These are phyloP conservation scores for Bacidia rubella DNA, from an alignment of 495 filamentous ascomycete species.

Conservation along the genomic window DNA sequence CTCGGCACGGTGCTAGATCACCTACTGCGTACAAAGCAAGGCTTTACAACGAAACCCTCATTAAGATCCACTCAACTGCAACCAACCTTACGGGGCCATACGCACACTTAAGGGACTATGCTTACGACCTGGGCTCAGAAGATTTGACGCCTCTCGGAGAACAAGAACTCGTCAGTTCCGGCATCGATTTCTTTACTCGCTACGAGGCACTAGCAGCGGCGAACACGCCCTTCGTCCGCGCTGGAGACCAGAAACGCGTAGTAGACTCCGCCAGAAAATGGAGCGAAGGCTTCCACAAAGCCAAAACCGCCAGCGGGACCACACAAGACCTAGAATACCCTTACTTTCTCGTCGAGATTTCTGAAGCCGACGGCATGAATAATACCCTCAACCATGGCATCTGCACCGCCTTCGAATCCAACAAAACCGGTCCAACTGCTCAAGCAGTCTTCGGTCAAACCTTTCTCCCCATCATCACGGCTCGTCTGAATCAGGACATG, in stretches of 20 bases:
- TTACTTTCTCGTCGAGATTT: constrained; percentile 47
- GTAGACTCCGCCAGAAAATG: constrained; percentile 60
- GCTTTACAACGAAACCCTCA: constrained; percentile 41
- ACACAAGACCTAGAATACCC: constrained; percentile 31
- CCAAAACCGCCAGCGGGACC: constrained; percentile 32
- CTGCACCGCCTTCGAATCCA: constrained; percentile 48
- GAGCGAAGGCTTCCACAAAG: constrained; percentile 53
- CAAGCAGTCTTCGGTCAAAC: constrained; percentile 38
- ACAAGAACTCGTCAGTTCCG: constrained; percentile 61
- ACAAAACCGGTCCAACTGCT: constrained; percentile 32
- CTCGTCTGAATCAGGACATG: constrained; percentile 48
- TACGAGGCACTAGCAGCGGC: constrained; percentile 45
- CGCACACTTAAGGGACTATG: constrained; percentile 52
- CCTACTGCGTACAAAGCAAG: constrained; percentile 52
- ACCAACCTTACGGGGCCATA: constrained; percentile 42
- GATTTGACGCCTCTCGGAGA: constrained; percentile 61
- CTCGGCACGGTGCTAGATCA: constrained; percentile 71
- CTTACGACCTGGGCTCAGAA: constrained; percentile 61
- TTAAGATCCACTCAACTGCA: constrained; percentile 44
- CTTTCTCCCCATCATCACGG: constrained; percentile 47
- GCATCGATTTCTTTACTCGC: constrained; percentile 55
- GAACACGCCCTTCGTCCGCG: constrained; percentile 54
- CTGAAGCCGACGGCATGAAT: constrained; percentile 48
- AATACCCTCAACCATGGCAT: constrained; percentile 66
- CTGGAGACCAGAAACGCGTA: constrained; percentile 58